Conservation (phyloP, 1,284 basidiomycete species). For the Boletus mariae region DNA sequence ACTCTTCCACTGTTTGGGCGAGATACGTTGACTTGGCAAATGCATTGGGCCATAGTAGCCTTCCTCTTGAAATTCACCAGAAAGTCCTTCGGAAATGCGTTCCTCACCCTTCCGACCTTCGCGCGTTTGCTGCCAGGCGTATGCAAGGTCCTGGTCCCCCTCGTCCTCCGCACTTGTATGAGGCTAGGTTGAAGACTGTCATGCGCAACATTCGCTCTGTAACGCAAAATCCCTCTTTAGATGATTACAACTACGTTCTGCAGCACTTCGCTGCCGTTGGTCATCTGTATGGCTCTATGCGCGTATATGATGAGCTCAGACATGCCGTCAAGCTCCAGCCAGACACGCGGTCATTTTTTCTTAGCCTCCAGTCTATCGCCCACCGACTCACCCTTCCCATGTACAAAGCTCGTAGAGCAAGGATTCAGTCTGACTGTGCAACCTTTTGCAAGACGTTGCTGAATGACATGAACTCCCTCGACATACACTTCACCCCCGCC, state of each 20-base stretch:
- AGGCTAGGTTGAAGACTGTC: conserved; percentile 59
- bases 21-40: conserved; percentile 56
- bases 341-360: conserved; percentile 52
- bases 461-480: conserved; percentile 49
- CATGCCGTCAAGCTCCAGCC: conserved; percentile 42
- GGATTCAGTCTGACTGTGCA: conserved; percentile 40
- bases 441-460: conserved; percentile 49
- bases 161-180: conserved; percentile 46
- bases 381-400: conserved; percentile 61
- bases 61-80: conserved; percentile 65
- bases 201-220: conserved; percentile 63
- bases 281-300: conserved; percentile 53
- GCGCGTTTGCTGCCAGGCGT: conserved; percentile 39
- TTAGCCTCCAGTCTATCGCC: conserved; percentile 63
- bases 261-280: conserved; percentile 71
- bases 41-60: conserved; percentile 40
- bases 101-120: conserved; percentile 42
- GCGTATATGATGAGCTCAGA: conserved; percentile 58
- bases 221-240: conserved; percentile 47
- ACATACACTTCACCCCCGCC: conserved; percentile 49
- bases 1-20: conserved; percentile 53
- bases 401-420: conserved; percentile 32
- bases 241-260: conserved; percentile 72
- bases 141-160: conserved; percentile 37
- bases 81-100: conserved; percentile 63